Percentiles rank a stretch among this genome's conserved stretches.
Evolutionary conservation across 164 flowering plant species (phyloP).

Genomic region (Taxillus chinensis): DNA sequence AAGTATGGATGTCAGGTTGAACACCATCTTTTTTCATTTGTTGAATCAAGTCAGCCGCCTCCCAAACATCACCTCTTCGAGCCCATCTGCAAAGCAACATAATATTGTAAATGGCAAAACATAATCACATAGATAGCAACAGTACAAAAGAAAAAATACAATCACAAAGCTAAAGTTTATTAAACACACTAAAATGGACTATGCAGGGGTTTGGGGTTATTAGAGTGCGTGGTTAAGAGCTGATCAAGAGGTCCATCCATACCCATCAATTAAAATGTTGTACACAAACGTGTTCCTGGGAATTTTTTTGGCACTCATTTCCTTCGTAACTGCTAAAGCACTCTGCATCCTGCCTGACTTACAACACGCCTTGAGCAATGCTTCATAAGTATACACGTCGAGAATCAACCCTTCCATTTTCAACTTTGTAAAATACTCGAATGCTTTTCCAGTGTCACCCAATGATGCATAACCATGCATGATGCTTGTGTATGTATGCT

Average conservation of each 20-base stretch:
- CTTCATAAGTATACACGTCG: slow-evolving; percentile 80
- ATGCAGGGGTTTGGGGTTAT: no score
- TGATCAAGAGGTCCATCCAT: slow-evolving; percentile 13
- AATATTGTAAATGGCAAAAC: neutral
- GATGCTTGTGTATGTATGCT: slow-evolving; percentile 79
- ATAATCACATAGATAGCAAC: neutral
- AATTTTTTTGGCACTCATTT: slow-evolving; percentile 73
- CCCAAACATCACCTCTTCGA: slow-evolving; percentile 99
- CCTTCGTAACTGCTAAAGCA: slow-evolving; percentile 91
- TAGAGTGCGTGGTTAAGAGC: no score
- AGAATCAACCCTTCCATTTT: slow-evolving; percentile 78
- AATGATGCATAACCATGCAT: slow-evolving; percentile 97
- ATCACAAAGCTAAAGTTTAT: neutral
- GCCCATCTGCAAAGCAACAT: slow-evolving; percentile 64
- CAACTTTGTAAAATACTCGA: slow-evolving; percentile 71
- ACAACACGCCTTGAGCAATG: slow-evolving; percentile 96
- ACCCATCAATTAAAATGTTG: slow-evolving; percentile 98
- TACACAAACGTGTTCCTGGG: slow-evolving; percentile 79
- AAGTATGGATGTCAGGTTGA: slow-evolving; percentile 84
- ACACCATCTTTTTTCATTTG: slow-evolving; percentile 89
- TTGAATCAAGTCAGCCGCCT: slow-evolving; percentile 92
- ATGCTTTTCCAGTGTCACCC: slow-evolving; percentile 93
- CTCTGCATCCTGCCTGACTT: slow-evolving; percentile 98
- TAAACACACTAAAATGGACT: no score
- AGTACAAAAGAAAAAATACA: neutral